Base-by-base conservation (phyloP, 148 eudicot genomes). In the Linanthus parryae region DNA sequence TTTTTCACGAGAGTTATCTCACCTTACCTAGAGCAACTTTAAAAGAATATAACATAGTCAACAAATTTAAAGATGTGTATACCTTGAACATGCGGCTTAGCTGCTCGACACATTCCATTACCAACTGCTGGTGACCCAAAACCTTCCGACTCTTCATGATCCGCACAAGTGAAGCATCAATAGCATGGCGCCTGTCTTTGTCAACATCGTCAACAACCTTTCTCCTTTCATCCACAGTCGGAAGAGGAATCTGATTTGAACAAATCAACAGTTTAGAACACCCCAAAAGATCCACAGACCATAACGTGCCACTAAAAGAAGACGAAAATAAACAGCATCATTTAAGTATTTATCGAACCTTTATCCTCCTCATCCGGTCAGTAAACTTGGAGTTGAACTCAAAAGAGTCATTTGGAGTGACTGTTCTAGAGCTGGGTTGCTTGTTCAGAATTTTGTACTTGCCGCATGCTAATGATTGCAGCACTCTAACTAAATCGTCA, bases 341-440 rank as follows among this genome's bases (percentile, higher is more conserved):
- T 17, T 9, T 53, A 5, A 47, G 15, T 39, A n/a, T n/a, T n/a
- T n/a, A n/a, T n/a, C n/a, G n/a, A n/a, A 71, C 76, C 76, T 66
- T 72, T 43, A 72, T 72, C 56, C 76, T 72, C 52, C 72, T 46
- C 76, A 72, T 57, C 64, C 62, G 66, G 64, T 66, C 72, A 7
- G 76, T 72, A 53, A 72, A 72, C 65, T 72, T 72, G 16, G 76
- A 66, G 63, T 72, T 72, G 36, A 72, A 72, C 54, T 61, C 67
- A 30, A 72, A 72, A 46, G 35, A 37, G 48, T 72, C 76, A 36
- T 64, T 72, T 4, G 68, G 47, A 33, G 67, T 36, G 21, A 72
- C 47, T 47, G 81, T 76, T 61, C 64, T 71, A 33, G 73, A 67
- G 67, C 53, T 76, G 18, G 81, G 81, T 68, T 76, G 76, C 67